phyloP scores from a whole-genome alignment of 1,284 basidiomycete species.

The Sanghuangporus sanghuang region DNA sequence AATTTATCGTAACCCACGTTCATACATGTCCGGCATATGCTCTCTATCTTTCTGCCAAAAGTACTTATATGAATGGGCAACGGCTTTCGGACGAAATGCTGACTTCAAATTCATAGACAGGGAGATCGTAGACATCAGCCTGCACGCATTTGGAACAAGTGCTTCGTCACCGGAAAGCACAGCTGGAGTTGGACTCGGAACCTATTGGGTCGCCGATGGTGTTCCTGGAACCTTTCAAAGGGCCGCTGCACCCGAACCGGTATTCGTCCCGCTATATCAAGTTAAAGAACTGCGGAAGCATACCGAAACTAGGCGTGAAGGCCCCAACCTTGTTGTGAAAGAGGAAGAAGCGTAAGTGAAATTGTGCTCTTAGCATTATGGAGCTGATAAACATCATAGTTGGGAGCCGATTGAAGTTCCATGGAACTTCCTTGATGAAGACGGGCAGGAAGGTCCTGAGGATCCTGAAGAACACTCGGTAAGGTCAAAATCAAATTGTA shows the following conservation, averaged over 20 bases:
- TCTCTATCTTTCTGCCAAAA: not conserved
- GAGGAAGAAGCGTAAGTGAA: not conserved
- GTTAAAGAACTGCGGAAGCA: not conserved
- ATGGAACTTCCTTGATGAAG: not conserved
- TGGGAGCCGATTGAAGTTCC: not conserved
- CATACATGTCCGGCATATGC: not conserved
- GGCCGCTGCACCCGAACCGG: not conserved
- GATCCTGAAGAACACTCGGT: not conserved
- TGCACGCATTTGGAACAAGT: not conserved
- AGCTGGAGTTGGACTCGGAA: not conserved
- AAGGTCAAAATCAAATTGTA: too few species aligned
- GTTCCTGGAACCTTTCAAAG: not conserved
- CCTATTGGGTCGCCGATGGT: not conserved
- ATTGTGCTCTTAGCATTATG: not conserved
- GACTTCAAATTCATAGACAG: not conserved
- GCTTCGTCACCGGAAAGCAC: not conserved
- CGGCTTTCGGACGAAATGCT: not conserved
- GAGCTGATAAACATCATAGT: not conserved
- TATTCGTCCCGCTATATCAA: not conserved
- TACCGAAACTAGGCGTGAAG: not conserved
- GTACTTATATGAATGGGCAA: not conserved
- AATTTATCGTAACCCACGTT: not conserved
- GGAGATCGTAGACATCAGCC: not conserved
- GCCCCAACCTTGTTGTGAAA: not conserved
- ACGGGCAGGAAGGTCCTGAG: not conserved